phyloP scores from a whole-genome alignment of 805 yeast genomes.

The Ogataea salicorniae region DNA sequence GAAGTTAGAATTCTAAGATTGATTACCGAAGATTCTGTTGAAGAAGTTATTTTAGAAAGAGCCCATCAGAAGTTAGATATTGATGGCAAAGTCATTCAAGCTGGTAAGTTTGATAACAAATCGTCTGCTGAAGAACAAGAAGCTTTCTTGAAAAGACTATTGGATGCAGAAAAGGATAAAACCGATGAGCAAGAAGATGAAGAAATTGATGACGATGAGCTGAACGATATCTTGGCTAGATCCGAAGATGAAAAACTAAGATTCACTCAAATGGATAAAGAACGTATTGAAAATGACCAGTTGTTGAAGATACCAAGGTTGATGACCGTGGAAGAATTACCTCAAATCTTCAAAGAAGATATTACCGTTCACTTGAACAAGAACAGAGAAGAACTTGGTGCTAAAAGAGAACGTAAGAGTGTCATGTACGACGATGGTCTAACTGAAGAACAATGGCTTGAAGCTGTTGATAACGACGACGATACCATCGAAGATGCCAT shows the following conservation, averaged over 20 bases:
- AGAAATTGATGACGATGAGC: constrained; percentile 61
- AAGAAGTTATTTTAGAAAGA: constrained; percentile 75
- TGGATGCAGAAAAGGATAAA: constrained; percentile 63
- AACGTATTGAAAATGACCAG: constrained; percentile 38
- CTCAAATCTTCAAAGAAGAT: constrained; percentile 69
- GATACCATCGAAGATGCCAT: constrained; percentile 59
- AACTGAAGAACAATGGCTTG: constrained; percentile 74
- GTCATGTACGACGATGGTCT: constrained; percentile 62
- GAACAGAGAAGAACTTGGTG: constrained; percentile 40
- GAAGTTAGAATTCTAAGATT: constrained; percentile 78
- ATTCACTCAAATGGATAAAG: constrained; percentile 57
- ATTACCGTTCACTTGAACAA: constrained; percentile 40
- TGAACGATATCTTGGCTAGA: constrained; percentile 69
- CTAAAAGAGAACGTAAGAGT: constrained; percentile 60
- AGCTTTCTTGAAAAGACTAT: constrained; percentile 62
- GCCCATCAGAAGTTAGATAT: constrained; percentile 81
- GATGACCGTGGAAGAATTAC: constrained; percentile 67
- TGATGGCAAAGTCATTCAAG: constrained; percentile 86
- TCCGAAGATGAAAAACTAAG: constrained; percentile 52
- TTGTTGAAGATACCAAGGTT: constrained; percentile 40
- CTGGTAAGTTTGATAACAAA: constrained; percentile 85
- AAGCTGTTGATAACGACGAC: constrained; percentile 71
- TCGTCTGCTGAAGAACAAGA: constrained; percentile 86
- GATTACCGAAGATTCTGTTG: constrained; percentile 78
- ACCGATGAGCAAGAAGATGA: constrained; percentile 35